Percentiles rank a stretch among this genome's conserved stretches.
phyloP scores from a whole-genome alignment of 2,329 filamentous ascomycete genomes.

The Phaeosphaeria sp. region DNA sequence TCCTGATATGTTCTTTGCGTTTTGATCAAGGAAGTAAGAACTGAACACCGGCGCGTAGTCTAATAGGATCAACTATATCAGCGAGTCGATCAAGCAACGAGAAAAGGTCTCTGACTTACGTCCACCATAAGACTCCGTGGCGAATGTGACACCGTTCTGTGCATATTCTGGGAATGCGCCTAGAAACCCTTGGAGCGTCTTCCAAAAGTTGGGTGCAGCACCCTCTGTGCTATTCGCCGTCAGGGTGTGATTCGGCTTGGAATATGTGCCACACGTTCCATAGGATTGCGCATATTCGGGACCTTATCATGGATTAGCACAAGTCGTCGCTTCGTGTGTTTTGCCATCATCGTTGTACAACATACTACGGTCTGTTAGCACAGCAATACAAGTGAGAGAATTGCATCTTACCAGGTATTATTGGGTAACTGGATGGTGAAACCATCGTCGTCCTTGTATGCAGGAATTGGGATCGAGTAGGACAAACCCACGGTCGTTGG shows the following conservation, averaged over 20 bases:
- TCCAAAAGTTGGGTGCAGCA: slow-evolving; percentile 67
- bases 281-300: slow-evolving; percentile 56
- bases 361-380: background rate
- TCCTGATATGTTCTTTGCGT: slow-evolving; percentile 52
- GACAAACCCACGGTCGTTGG: slow-evolving; percentile 67
- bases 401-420: slow-evolving; percentile 45
- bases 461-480: slow-evolving; percentile 57
- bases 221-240: slow-evolving; percentile 61
- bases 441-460: slow-evolving; percentile 42
- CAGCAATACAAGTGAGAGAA: background rate
- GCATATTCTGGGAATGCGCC: slow-evolving; percentile 61
- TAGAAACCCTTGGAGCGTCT: slow-evolving; percentile 68
- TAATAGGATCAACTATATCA: background rate
- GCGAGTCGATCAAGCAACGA: background rate
- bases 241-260: slow-evolving; percentile 57
- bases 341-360: background rate
- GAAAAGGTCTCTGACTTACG: slow-evolving; percentile 46
- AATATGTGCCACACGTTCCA: slow-evolving; percentile 63
- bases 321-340: background rate
- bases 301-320: background rate
- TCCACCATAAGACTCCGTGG: slow-evolving; percentile 65
- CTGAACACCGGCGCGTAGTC: slow-evolving; percentile 7
- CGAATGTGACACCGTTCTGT: slow-evolving; percentile 60
- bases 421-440: slow-evolving; percentile 55
- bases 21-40: slow-evolving; percentile 57